Conservation (phyloP, 192 early-diverging fungal genomes). For the Physocladia obscura region DNA sequence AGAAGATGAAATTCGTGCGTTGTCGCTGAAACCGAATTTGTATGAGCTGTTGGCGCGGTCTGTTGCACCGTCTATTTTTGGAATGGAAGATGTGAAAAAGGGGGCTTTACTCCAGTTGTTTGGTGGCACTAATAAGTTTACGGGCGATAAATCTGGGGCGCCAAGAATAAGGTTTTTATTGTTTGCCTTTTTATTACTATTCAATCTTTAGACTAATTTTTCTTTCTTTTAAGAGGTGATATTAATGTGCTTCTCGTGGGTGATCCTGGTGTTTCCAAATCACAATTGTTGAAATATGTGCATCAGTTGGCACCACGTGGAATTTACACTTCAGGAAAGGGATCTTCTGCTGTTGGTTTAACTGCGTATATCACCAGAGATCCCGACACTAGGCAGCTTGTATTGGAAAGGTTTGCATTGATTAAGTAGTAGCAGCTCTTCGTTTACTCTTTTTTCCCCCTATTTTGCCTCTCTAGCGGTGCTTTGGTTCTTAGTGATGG, state of each 20-base stretch:
- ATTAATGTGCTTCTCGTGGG: constrained; percentile 94
- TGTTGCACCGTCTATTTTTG: constrained; percentile 85
- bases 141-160: constrained; percentile 61
- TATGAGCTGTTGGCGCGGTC: constrained; percentile 83
- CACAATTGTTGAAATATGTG: constrained; percentile 86
- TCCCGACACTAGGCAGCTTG: constrained; percentile 92
- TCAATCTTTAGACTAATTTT: not conserved
- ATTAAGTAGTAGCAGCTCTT: not conserved
- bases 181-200: constrained; percentile 16
- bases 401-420: constrained; percentile 74
- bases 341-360: constrained; percentile 91
- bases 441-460: not conserved
- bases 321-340: constrained; percentile 96
- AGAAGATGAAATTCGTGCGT: constrained; percentile 60
- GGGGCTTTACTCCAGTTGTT: constrained; percentile 93
- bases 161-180: constrained; percentile 43
- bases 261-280: constrained; percentile 95
- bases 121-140: constrained; percentile 89
- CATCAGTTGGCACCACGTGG: constrained; percentile 93
- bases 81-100: constrained; percentile 97
- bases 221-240: constrained; percentile 68
- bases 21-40: constrained; percentile 66
- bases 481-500: constrained; percentile 94
- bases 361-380: constrained; percentile 94
- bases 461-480: constrained; percentile 63